Evolutionary conservation across 352 stramenopile genomes (phyloP).

Genomic region (Phytophthora quininea): DNA sequence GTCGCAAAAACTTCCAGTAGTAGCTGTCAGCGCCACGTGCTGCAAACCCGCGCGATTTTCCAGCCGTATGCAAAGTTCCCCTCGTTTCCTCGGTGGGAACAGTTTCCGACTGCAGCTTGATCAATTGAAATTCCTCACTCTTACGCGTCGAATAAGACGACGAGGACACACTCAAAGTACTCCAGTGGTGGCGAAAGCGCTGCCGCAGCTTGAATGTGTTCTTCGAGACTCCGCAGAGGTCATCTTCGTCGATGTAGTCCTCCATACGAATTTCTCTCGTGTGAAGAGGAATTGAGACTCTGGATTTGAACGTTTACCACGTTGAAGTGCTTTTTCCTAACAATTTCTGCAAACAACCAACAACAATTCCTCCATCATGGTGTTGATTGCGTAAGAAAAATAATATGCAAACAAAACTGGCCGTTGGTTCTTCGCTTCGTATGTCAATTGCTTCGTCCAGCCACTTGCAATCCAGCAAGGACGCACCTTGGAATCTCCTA

Average conservation of each 20-base stretch:
- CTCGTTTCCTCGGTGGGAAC: not conserved
- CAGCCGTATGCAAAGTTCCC: too few species aligned
- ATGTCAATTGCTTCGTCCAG: too few species aligned
- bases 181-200: not conserved
- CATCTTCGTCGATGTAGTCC: not conserved
- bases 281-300: too few species aligned
- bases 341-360: too few species aligned
- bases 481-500: not conserved
- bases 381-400: too few species aligned
- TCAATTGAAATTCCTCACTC: not conserved
- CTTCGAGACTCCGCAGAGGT: not conserved
- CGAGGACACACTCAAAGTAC: not conserved
- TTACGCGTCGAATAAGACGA: not conserved
- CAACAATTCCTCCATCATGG: too few species aligned
- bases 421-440: too few species aligned
- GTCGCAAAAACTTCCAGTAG: slow-evolving; percentile 1
- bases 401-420: too few species aligned
- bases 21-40: not conserved
- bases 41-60: not conserved
- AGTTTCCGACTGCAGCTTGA: not conserved
- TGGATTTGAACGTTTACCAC: too few species aligned
- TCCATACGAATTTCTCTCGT: not conserved
- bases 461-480: too few species aligned
- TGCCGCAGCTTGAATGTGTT: not conserved
- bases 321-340: too few species aligned